Evolutionary conservation across 2,329 filamentous ascomycete species (phyloP), one percentile per base, ranked within the genome.

Genomic region (Curvularia spicifera): DNA sequence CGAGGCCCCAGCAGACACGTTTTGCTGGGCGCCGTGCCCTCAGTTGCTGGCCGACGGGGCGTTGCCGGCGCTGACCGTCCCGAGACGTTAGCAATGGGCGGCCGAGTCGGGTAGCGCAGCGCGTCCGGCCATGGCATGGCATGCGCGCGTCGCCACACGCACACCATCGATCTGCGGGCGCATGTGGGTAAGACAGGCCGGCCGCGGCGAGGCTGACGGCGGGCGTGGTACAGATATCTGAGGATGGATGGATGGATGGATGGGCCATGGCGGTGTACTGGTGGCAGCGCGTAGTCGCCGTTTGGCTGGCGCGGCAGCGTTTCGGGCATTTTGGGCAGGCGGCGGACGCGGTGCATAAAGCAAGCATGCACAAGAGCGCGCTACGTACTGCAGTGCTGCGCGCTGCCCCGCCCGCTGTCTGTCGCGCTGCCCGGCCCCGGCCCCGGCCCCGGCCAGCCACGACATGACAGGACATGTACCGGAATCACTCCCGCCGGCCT

Each of bases 401-500:
- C 51, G 18, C 53, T 59, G 53, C 44, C 29, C 28, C 43, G 49
- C 52, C 48, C 51, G 42, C 44, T 42, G 47, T 43, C 48, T 47
- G 20, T 24, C 24, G 5, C 5, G 31, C 31, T 15, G 31, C 31
- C 31, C 13, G 31, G 42, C 44, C 40, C 48, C 43, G 20, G 26
- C 24, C 22, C 40, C 40, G 40, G 40, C 40, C 20, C 39, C n/a
- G 39, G 39, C 39, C 18, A 15, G 43, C 43, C 24, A 62, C 20
- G 47, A 51, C 52, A 54, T 53, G 61, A 57, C 52, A 53, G 50
- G 55, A 63, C 59, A 56, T 60, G 56, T 56, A 26, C 64, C 67
- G 65, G 64, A 63, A 57, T 49, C 49, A 54, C 51, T 58, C 61
- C 66, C 61, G 63, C 52, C 58, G 54, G 57, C 44, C 59, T 56